phyloP scores from a whole-genome alignment of 1,139 yeast genomes.

The Meyerozyma sp. region DNA sequence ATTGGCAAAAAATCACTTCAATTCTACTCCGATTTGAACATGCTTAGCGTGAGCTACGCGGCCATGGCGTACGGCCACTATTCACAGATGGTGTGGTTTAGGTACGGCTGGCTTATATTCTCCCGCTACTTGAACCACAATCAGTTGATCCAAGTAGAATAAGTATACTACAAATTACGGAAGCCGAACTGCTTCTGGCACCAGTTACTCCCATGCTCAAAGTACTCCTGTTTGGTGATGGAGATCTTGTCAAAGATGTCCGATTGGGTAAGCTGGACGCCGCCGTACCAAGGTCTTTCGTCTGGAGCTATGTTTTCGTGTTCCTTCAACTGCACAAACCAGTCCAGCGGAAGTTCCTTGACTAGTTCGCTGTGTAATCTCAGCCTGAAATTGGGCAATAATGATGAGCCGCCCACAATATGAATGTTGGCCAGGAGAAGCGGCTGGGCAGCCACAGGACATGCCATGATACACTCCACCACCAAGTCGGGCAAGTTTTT shows the following conservation, averaged over 20 bases:
- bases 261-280: slow-evolving; percentile 44
- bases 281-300: slow-evolving; percentile 38
- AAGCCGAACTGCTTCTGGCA: slow-evolving; percentile 72
- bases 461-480: slow-evolving; percentile 60
- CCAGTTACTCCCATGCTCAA: slow-evolving; percentile 83
- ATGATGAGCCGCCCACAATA: slow-evolving; percentile 78
- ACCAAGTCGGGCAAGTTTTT: slow-evolving; percentile 71
- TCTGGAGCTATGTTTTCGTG: slow-evolving; percentile 16
- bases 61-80: slow-evolving; percentile 83
- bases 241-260: slow-evolving; percentile 51
- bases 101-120: slow-evolving; percentile 80
- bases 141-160: slow-evolving; percentile 44
- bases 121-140: slow-evolving; percentile 75
- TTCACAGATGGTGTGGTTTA: slow-evolving; percentile 93
- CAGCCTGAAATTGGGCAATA: slow-evolving; percentile 59
- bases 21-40: slow-evolving; percentile 50
- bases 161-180: slow-evolving; percentile 24
- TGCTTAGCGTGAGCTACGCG: slow-evolving; percentile 54
- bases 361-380: slow-evolving; percentile 58
- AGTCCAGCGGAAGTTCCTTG: slow-evolving; percentile 62
- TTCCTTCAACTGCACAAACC: slow-evolving; percentile 49
- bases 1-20: slow-evolving; percentile 23
- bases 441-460: slow-evolving; percentile 75
- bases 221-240: slow-evolving; percentile 72
- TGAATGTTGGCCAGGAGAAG: slow-evolving; percentile 74